Evolutionary conservation across 495 filamentous ascomycete species (phyloP).

Genomic region (Xylaria acuta): DNA sequence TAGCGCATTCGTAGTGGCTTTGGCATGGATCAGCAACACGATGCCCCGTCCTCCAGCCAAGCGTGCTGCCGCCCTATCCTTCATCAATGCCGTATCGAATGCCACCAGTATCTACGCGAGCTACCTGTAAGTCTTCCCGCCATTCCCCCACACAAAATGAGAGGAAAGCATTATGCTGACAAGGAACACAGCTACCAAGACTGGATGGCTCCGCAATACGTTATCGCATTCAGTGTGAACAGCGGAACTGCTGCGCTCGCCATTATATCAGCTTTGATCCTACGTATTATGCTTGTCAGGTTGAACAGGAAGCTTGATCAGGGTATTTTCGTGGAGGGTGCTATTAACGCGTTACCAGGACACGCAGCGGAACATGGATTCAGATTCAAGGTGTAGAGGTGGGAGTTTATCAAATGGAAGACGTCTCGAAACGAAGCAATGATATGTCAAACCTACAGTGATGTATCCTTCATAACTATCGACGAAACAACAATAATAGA

Average conservation of each 20-base stretch:
- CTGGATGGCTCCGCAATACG: slow-evolving; percentile 53
- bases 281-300: slow-evolving; percentile 69
- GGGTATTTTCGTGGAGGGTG: slow-evolving; percentile 54
- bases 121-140: slow-evolving; percentile 67
- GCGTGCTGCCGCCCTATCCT: slow-evolving; percentile 79
- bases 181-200: slow-evolving; percentile 39
- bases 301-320: slow-evolving; percentile 75
- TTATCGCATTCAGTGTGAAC: slow-evolving; percentile 78
- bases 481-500: background rate
- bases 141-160: background rate
- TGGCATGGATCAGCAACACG: slow-evolving; percentile 81
- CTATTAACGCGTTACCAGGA: slow-evolving; percentile 59
- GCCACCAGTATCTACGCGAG: slow-evolving; percentile 74
- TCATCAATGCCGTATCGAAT: slow-evolving; percentile 84
- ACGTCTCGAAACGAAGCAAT: background rate
- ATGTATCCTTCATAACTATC: background rate
- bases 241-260: slow-evolving; percentile 70
- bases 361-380: slow-evolving; percentile 66
- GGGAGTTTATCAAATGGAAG: background rate
- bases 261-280: slow-evolving; percentile 66
- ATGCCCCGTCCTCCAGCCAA: slow-evolving; percentile 85
- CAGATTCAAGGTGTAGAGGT: slow-evolving; percentile 60
- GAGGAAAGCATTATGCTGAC: slow-evolving; percentile 10
- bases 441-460: background rate
- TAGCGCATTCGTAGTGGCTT: slow-evolving; percentile 72